Base-by-base conservation (phyloP, 169 alveolate species). In the Plasmodium yoelii region DNA sequence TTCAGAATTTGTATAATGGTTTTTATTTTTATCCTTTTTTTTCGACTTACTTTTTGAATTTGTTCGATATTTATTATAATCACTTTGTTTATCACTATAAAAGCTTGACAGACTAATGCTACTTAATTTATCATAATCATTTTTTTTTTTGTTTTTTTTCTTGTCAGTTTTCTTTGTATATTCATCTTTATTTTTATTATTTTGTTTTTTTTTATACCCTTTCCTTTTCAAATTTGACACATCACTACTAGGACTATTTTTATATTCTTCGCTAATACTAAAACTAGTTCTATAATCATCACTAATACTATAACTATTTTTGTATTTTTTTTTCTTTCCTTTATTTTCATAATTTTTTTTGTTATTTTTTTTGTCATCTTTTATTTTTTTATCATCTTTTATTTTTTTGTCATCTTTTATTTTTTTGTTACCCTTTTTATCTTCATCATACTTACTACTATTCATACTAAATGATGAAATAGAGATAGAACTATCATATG, bases 281-380 rank as follows among this genome's bases (percentile, higher is more conserved):
- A 2, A 34, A 5, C 42, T 34, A 34, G 0, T 5, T 34, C 4
- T 34, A 7, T 34, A 34, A 5, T 5, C 5, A 0, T 34, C 5
- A 34, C 42, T 34, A 34, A 4, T 5, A 9, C 68, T 49, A 8
- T 61, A 44, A 49, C 49, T 10, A n/a, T 65, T 59, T n/a, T 49
- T 73, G 39, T 34, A 15, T 3, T 73, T 34, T 49, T 28, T 61
- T 68, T 47, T 51, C 64, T 68, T 68, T 8, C 63, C 51, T 46
- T 3, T 68, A 18, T 44, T 68, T 22, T 68, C 9, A n/a, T 34
- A 26, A 22, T 28, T 63, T 63, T 22, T 34, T 63, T 26, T 26
- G 22, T 10, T 26, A 10, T 64, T 5, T 39, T 39, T 13, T 39
- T 56, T 71, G 22, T 15, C 47, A 5, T 51, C 12, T 28, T 12